A percentile compares a stretch with the other conserved stretches of the same genome.
Evolutionary conservation across 441 rosid species (phyloP).

Genomic region (Theobroma grandiflorum): DNA sequence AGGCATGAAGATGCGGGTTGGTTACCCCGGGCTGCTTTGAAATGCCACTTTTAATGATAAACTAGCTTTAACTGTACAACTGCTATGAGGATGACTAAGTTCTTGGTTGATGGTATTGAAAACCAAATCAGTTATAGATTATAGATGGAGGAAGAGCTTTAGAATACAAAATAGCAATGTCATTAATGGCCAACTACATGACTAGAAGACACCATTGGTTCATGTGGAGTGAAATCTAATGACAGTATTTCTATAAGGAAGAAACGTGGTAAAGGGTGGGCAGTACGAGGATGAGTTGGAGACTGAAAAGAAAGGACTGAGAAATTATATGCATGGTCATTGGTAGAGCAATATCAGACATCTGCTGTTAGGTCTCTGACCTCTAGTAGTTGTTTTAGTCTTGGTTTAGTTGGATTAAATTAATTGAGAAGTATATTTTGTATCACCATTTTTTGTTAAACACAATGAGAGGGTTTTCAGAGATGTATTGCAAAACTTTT

Average conservation of each 20-base stretch:
- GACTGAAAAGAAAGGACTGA: neutral
- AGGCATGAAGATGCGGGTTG: slow-evolving; percentile 8
- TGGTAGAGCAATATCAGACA: neutral
- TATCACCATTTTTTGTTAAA: neutral
- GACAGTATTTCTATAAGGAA: neutral
- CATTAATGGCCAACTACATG: neutral
- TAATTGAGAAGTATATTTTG: neutral
- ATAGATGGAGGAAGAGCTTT: neutral
- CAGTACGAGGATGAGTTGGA: neutral
- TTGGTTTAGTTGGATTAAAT: neutral
- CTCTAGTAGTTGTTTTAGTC: neutral
- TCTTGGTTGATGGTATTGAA: neutral
- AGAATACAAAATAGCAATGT: neutral
- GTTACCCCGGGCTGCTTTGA: neutral
- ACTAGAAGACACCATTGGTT: slow-evolving; percentile 5
- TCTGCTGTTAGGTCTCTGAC: neutral
- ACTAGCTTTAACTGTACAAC: neutral
- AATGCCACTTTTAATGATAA: neutral
- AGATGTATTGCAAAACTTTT: neutral
- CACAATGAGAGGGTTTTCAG: neutral
- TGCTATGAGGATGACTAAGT: slow-evolving; percentile 4
- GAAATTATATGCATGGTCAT: neutral
- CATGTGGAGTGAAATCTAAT: neutral
- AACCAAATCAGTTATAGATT: neutral
- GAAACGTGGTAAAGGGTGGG: neutral